These are phyloP conservation scores for Aegilops longissima DNA, from an alignment of 176 grass and related monocot genomes.

Conservation along the genomic window DNA sequence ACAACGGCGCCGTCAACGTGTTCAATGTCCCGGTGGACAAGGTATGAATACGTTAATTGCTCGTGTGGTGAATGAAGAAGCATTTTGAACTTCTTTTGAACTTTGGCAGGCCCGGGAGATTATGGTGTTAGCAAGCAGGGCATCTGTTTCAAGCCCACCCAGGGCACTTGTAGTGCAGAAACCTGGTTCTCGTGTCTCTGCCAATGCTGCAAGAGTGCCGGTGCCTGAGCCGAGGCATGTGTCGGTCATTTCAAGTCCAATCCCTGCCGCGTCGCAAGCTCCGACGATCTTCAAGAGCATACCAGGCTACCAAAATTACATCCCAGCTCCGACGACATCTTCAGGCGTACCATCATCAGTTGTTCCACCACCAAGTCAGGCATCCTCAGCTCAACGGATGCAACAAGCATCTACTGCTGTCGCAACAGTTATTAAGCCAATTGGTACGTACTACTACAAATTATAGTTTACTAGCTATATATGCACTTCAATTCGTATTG, in stretches of 20 bases:
- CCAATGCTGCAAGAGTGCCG: slow-evolving; percentile 22
- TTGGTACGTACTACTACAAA: slow-evolving; percentile 49
- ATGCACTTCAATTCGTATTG: background rate
- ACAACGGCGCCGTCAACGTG: slow-evolving; percentile 63
- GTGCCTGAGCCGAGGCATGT: slow-evolving; percentile 34
- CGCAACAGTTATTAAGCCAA: slow-evolving; percentile 37
- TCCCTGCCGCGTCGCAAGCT: slow-evolving; percentile 29
- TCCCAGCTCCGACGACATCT: slow-evolving; percentile 21
- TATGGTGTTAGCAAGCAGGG: slow-evolving; percentile 66
- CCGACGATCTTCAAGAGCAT: slow-evolving; percentile 28
- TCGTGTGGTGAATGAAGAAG: too few species aligned
- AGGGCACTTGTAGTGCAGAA: slow-evolving; percentile 10
- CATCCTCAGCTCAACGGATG: slow-evolving; percentile 25
- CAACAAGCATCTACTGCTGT: slow-evolving; percentile 34
- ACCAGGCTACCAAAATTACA: slow-evolving; percentile 50
- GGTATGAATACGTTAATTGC: slow-evolving; percentile 17
- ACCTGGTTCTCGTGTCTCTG: background rate
- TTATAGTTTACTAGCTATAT: background rate
- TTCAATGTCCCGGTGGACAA: slow-evolving; percentile 69
- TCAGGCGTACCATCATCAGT: background rate
- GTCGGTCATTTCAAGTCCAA: slow-evolving; percentile 43
- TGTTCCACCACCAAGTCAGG: slow-evolving; percentile 33
- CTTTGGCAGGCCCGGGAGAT: slow-evolving; percentile 58
- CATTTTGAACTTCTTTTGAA: too few species aligned
- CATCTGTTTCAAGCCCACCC: slow-evolving; percentile 41